A percentile compares a stretch with the other conserved stretches of the same genome.
These are phyloP conservation scores for Nitzschia inconspicua DNA, from an alignment of 108 stramenopile genomes.

Conservation along the genomic window DNA sequence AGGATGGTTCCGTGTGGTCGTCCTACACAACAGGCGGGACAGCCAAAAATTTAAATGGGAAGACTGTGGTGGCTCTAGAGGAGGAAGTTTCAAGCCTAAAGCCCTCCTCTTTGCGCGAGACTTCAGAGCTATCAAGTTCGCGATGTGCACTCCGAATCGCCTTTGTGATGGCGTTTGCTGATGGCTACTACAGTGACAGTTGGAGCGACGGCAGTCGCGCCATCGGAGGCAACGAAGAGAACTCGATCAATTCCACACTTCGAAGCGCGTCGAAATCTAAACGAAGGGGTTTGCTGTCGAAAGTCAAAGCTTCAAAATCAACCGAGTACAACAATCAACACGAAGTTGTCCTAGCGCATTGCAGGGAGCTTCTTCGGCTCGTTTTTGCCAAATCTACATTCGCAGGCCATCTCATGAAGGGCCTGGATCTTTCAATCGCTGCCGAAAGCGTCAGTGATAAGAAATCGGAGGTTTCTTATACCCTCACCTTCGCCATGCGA, in stretches of 20 bases:
- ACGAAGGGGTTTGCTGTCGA: constrained; percentile 30
- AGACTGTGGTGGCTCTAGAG: constrained; percentile 28
- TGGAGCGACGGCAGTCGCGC: constrained; percentile 2
- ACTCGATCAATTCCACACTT: constrained; percentile 8
- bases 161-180: constrained; percentile 74
- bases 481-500: constrained; percentile 82
- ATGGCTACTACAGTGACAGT: constrained; percentile 35
- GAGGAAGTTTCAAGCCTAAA: constrained; percentile 64
- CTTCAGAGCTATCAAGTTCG: constrained; percentile 40
- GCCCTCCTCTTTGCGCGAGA: constrained; percentile 47
- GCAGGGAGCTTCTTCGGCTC: constrained; percentile 65
- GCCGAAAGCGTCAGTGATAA: neutral
- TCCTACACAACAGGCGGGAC: constrained; percentile 10
- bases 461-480: constrained; percentile 20
- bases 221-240: constrained; percentile 32
- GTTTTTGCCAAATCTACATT: constrained; percentile 63
- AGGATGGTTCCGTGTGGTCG: constrained; percentile 42
- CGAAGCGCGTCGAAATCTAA: constrained; percentile 2
- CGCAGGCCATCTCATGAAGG: constrained; percentile 31
- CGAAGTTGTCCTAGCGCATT: constrained; percentile 43
- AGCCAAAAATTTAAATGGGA: neutral
- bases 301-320: constrained; percentile 14
- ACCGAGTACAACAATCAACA: constrained; percentile 28
- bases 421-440: constrained; percentile 30
- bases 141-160: constrained; percentile 70